Evolutionary conservation across 495 filamentous ascomycete species (phyloP).

Genomic region (Hypoxylon trugodes): DNA sequence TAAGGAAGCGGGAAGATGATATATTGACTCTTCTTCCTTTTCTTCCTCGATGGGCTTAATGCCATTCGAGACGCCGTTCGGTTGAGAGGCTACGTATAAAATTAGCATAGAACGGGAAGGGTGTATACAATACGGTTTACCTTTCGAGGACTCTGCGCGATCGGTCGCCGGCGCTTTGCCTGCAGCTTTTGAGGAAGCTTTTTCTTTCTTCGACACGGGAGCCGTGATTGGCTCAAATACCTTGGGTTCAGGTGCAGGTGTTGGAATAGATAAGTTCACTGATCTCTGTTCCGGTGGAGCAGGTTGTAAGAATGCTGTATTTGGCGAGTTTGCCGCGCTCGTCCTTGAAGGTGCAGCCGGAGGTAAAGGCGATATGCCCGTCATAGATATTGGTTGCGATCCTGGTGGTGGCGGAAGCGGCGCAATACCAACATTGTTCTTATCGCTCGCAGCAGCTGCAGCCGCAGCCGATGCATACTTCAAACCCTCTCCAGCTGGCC

Average conservation of each 20-base stretch:
- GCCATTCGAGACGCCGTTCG: slow-evolving; percentile 65
- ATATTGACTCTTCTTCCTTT: slow-evolving; percentile 83
- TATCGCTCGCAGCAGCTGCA: slow-evolving; percentile 92
- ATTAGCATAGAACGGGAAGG: slow-evolving; percentile 36
- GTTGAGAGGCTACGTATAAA: slow-evolving; percentile 46
- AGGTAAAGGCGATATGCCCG: slow-evolving; percentile 60
- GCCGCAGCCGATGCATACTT: slow-evolving; percentile 98
- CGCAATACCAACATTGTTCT: slow-evolving; percentile 93
- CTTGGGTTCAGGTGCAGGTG: slow-evolving; percentile 33
- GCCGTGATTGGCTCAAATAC: slow-evolving; percentile 21
- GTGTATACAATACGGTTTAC: slow-evolving; percentile 35
- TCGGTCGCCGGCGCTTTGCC: slow-evolving; percentile 53
- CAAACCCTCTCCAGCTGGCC: slow-evolving; percentile 85
- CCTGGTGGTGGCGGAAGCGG: slow-evolving; percentile 91
- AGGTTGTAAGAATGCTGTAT: slow-evolving; percentile 49
- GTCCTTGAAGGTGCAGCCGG: slow-evolving; percentile 48
- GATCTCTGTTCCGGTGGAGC: slow-evolving; percentile 44
- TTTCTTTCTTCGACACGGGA: slow-evolving; percentile 48
- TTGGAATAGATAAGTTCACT: slow-evolving; percentile 45
- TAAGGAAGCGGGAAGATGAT: slow-evolving; percentile 89
- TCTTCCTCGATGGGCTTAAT: slow-evolving; percentile 56
- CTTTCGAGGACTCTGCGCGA: slow-evolving; percentile 49
- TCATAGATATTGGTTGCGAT: slow-evolving; percentile 47
- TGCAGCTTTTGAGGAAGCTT: slow-evolving; percentile 48
- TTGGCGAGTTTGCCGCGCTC: slow-evolving; percentile 58